Evolutionary conservation across 169 alveolate genomes (phyloP).

Genomic region (Cryptosporidium andersoni): DNA sequence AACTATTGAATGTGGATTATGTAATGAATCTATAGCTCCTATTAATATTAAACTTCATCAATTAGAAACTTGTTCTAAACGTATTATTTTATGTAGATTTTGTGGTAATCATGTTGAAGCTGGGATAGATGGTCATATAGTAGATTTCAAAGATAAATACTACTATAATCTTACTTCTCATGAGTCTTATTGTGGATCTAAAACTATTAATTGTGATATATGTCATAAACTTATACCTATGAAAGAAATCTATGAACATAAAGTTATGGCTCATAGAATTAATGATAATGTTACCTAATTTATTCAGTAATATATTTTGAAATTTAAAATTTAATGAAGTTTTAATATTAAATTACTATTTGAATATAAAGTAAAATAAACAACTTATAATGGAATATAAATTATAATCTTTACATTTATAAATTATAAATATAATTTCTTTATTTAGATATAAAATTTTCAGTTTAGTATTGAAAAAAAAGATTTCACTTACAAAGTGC

Average conservation of each 20-base stretch:
- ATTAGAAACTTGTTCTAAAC: conserved; percentile 62
- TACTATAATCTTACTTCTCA: conserved; percentile 71
- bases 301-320: background rate
- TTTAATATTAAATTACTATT: background rate
- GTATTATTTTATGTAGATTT: conserved; percentile 72
- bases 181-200: conserved; percentile 74
- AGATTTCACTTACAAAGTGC: no score
- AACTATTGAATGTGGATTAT: conserved; percentile 21
- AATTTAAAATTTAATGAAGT: background rate
- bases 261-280: conserved; percentile 1
- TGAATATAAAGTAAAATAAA: background rate
- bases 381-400: no score
- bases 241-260: conserved; percentile 51
- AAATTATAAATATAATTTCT: no score
- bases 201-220: conserved; percentile 68
- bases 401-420: no score
- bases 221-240: conserved; percentile 52
- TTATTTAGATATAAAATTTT: no score
- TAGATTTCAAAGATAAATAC: conserved; percentile 59
- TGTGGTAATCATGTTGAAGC: conserved; percentile 72
- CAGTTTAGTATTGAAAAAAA: no score
- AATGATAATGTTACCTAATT: background rate
- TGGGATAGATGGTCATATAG: conserved; percentile 56
- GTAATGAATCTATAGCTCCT: conserved; percentile 12
- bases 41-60: conserved; percentile 43